A percentile compares a stretch with the other conserved stretches of the same genome.
Evolutionary conservation across 2,329 filamentous ascomycete genomes (phyloP).

Genomic region (Hysterium pulicare): DNA sequence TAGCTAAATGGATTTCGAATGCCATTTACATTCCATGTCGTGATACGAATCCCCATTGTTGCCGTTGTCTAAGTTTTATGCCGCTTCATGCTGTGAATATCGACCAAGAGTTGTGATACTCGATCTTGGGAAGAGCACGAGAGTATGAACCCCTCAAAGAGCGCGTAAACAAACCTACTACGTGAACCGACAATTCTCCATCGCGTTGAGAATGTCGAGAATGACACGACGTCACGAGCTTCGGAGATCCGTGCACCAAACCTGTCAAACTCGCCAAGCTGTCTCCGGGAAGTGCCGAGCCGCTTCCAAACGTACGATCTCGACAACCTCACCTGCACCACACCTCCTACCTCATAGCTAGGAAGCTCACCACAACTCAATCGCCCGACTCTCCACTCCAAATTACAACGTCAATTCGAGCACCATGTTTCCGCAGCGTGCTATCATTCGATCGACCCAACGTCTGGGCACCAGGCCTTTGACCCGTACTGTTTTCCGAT

Average conservation of each 20-base stretch:
- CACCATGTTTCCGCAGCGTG: slow-evolving; percentile 35
- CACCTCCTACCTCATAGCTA: too few relatives aligned
- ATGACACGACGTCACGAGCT: not conserved
- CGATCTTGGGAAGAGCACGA: too few relatives aligned
- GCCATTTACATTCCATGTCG: slow-evolving; percentile 55
- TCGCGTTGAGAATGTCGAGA: too few relatives aligned
- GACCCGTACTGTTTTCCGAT: slow-evolving; percentile 57
- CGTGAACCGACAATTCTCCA: too few relatives aligned
- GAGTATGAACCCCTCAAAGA: too few relatives aligned
- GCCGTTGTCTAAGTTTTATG: slow-evolving; percentile 6
- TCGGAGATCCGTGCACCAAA: too few relatives aligned
- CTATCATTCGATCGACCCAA: slow-evolving; percentile 47
- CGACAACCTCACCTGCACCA: not conserved
- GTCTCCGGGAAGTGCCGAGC: not conserved
- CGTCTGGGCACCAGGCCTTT: slow-evolving; percentile 57
- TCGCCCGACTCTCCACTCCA: slow-evolving; percentile 17
- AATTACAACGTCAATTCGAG: slow-evolving; percentile 11
- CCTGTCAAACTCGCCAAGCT: not conserved
- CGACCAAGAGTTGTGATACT: too few relatives aligned
- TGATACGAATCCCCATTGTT: slow-evolving; percentile 73
- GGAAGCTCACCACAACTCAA: slow-evolving; percentile 21
- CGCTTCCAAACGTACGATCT: not conserved
- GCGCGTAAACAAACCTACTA: too few relatives aligned
- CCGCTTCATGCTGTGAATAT: slow-evolving; percentile 1
- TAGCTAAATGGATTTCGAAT: slow-evolving; percentile 54